These are phyloP conservation scores for Fusarium chaquense DNA, from an alignment of 2,329 filamentous ascomycete species.

Conservation along the genomic window DNA sequence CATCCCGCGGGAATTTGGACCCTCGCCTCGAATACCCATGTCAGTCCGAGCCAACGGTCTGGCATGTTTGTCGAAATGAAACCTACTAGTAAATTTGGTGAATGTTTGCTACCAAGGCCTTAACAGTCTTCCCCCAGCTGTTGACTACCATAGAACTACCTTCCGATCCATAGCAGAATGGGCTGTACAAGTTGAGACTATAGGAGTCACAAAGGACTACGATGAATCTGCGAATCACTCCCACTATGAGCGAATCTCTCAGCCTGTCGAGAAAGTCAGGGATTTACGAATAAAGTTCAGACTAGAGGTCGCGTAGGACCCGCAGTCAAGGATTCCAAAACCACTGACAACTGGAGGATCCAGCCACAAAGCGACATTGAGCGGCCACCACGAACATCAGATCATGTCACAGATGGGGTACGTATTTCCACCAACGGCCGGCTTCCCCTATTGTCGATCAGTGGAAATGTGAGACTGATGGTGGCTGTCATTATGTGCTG, in stretches of 20 bases:
- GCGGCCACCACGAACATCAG: not conserved
- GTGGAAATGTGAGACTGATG: not conserved
- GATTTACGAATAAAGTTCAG: not conserved
- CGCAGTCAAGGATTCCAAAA: not conserved
- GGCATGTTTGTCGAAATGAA: not conserved
- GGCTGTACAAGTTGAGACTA: not conserved
- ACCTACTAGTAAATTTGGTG: not conserved
- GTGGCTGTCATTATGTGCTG: no score
- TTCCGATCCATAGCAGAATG: accelerated
- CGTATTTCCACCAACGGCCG: not conserved
- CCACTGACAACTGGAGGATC: not conserved
- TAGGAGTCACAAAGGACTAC: not conserved
- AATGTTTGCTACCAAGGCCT: accelerated
- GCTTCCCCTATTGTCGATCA: not conserved
- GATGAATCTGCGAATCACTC: not conserved
- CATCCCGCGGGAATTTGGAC: not conserved
- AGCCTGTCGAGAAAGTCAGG: not conserved
- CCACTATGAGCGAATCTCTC: not conserved
- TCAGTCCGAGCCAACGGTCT: not conserved
- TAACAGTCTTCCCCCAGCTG: accelerated
- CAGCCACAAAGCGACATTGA: not conserved
- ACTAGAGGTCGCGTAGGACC: not conserved
- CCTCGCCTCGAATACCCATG: not conserved
- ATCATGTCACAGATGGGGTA: not conserved
- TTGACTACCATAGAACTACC: accelerated